These are phyloP conservation scores for Lumnitzera racemosa DNA, from an alignment of 345 rosid genomes.

Conservation along the genomic window DNA sequence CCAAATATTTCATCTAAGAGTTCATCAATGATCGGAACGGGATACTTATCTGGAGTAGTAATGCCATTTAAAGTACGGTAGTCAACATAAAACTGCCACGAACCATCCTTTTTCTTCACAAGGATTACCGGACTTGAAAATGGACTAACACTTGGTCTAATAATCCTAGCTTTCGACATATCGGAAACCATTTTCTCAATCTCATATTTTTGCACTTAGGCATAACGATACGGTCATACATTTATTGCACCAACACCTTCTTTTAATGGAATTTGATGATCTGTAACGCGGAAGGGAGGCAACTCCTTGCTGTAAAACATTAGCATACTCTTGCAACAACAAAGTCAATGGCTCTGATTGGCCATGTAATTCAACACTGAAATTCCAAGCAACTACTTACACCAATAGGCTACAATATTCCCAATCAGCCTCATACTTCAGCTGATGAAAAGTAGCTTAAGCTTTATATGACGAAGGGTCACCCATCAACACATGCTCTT, in stretches of 20 bases:
- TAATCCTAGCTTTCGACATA: background rate
- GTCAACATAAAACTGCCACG: background rate
- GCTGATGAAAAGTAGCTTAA: too few relatives aligned
- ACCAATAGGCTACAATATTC: too few relatives aligned
- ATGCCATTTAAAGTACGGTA: background rate
- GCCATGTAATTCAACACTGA: too few relatives aligned
- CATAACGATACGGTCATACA: background rate
- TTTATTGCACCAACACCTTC: background rate
- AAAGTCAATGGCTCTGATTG: too few relatives aligned
- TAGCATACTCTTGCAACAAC: too few relatives aligned
- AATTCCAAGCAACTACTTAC: too few relatives aligned
- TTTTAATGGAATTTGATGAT: background rate
- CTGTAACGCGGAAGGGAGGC: background rate
- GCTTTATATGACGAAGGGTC: too few relatives aligned
- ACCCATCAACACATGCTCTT: too few relatives aligned
- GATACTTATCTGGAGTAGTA: background rate
- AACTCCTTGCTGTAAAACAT: background rate
- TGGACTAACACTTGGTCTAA: background rate
- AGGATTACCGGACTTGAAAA: background rate
- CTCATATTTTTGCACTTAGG: background rate
- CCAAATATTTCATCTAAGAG: background rate
- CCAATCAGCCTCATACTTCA: too few relatives aligned
- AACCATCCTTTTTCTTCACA: background rate
- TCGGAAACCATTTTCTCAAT: background rate
- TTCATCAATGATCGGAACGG: background rate